Evolutionary conservation across 148 eudicot genomes (phyloP).

Genomic region (Rhododendron kiyosumense): DNA sequence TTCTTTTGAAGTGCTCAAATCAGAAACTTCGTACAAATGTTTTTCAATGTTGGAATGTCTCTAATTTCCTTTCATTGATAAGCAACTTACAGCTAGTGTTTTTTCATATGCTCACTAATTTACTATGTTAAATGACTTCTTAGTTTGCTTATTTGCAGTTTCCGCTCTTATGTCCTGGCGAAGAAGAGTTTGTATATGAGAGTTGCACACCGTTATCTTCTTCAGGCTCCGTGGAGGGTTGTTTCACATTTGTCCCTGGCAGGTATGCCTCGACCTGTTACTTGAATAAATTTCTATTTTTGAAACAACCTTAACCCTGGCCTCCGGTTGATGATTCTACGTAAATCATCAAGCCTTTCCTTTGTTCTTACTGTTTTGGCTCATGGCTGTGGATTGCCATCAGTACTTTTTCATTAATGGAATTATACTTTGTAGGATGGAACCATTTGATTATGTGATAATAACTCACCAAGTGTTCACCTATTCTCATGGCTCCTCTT

Average conservation of each 20-base stretch:
- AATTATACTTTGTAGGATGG: not conserved
- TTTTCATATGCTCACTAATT: not conserved
- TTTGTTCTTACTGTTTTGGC: not conserved
- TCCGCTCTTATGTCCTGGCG: conserved; percentile 68
- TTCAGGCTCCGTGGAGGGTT: conserved; percentile 82
- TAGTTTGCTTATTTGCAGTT: conserved; percentile 40
- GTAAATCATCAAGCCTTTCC: not conserved
- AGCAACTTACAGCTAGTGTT: not conserved
- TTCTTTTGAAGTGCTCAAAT: not conserved
- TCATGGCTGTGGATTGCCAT: not conserved
- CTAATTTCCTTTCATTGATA: not conserved
- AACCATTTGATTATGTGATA: not conserved
- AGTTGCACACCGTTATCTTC: conserved; percentile 46
- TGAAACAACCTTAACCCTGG: not conserved
- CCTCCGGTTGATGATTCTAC: not conserved
- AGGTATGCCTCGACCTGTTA: conserved; percentile 36
- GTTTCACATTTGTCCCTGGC: conserved; percentile 82
- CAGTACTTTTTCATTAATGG: not conserved
- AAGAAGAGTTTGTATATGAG: conserved; percentile 79
- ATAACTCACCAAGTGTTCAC: not conserved
- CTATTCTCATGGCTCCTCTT: not conserved
- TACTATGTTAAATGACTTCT: not conserved
- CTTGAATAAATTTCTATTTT: not conserved
- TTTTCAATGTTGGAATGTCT: not conserved
- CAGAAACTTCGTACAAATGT: too few relatives aligned